A percentile compares a stretch with the other conserved stretches of the same genome.
Conservation (phyloP, 2,329 filamentous ascomycete species). For the Aureobasidium sp. region DNA sequence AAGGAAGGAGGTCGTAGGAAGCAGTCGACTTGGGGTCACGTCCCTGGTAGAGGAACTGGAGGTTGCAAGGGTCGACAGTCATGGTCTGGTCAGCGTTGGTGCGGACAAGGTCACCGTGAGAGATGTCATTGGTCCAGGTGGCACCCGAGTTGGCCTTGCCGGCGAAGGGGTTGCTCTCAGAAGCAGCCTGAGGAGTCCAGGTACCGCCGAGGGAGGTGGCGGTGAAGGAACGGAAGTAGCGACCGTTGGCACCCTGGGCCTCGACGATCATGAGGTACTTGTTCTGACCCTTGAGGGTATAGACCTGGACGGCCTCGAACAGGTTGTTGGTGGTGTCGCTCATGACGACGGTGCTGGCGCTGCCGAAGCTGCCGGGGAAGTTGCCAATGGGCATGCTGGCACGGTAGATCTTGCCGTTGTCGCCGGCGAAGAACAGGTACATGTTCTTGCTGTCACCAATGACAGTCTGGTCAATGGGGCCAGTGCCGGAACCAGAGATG, state of each 20-base stretch:
- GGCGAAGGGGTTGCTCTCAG: constrained; percentile 55
- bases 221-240: constrained; percentile 62
- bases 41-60: constrained; percentile 60
- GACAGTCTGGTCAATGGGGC: constrained; percentile 55
- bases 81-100: constrained; percentile 54
- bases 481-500: constrained; percentile 46
- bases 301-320: constrained; percentile 62
- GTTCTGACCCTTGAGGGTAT: constrained; percentile 48
- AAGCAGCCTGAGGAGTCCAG: constrained; percentile 53
- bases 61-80: constrained; percentile 56
- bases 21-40: constrained; percentile 33
- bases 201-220: constrained; percentile 48
- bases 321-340: constrained; percentile 50
- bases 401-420: constrained; percentile 61
- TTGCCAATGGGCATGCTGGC: constrained; percentile 54
- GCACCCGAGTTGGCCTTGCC: constrained; percentile 59
- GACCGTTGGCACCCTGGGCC: constrained; percentile 48
- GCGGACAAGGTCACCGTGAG: constrained; percentile 56
- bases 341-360: constrained; percentile 44
- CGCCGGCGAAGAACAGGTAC: constrained; percentile 62
- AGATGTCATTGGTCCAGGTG: constrained; percentile 61
- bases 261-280: constrained; percentile 64
- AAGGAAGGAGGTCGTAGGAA: constrained; percentile 48
- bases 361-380: constrained; percentile 56
- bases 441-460: constrained; percentile 56